Base-by-base conservation (phyloP, 2,329 filamentous ascomycete genomes). In the Calonectria leucothoes region DNA sequence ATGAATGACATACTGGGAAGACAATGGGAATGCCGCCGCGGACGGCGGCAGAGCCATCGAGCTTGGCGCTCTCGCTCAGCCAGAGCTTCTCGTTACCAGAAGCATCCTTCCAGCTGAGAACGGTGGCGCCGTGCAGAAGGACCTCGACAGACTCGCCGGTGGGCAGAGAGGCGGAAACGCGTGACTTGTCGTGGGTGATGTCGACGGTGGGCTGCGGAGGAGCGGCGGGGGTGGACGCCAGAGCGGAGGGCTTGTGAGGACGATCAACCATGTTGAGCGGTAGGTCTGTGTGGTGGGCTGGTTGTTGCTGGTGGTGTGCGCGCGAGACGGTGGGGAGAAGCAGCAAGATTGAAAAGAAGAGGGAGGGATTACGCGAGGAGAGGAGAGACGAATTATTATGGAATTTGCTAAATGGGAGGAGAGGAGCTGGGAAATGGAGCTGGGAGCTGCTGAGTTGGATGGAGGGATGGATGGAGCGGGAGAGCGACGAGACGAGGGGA, bases 21-120 rank as follows among this genome's bases (percentile, higher is more conserved):
- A 98, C 95, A 66, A 98, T 87, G 6, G 96, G 96, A 79, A 98
- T 95, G 17, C 96, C 96, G 70, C 97, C 97, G 76, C 97, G 91
- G 66, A 98, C 96, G 29, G 96, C 90, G 88, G 98, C 98, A 78
- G 90, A 93, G 66, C 97, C 96, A 82, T 98, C 96, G 70, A 98
- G 88, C 81, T 91, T 91, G 55, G 96, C 94, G 71, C 89, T 92
- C 74, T 95, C 91, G 85, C 94, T 97, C 78, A 98, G 82, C 90
- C 95, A 98, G 69, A 98, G 89, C 86, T 95, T 95, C 87, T 98
- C 96, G 70, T 91, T 87, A 61, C 94, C 94, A 71, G 90, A 88
- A 72, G 92, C 90, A 82, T 94, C 93, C 88, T 97, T 98, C 97
- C 97, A 99, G 85, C 94, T 97, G 72, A 94, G 92, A 61, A 99